Percentiles rank a stretch among this genome's conserved stretches.
Evolutionary conservation across 352 stramenopile genomes (phyloP).

Genomic region (Phytopythium kandeliae): DNA sequence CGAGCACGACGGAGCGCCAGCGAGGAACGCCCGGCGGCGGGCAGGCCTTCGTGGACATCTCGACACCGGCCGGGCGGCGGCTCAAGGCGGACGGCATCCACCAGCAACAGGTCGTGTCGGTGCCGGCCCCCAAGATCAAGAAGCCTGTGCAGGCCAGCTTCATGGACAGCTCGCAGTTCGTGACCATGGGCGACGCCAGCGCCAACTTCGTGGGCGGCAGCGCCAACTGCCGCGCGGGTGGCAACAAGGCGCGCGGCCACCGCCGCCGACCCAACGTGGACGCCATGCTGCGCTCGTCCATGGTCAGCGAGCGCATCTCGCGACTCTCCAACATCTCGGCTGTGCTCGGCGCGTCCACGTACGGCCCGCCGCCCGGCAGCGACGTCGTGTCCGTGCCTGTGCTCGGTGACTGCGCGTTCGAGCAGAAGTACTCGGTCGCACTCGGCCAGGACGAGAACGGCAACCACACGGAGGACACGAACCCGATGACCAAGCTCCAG

Average conservation of each 20-base stretch:
- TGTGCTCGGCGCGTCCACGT: constrained; percentile 11
- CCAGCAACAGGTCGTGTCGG: constrained; percentile 5
- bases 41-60: constrained; percentile 64
- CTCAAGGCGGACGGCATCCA: constrained; percentile 10
- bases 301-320: constrained; percentile 47
- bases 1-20: constrained; percentile 15
- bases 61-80: constrained; percentile 37
- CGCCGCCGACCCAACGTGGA: constrained; percentile 54
- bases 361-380: constrained; percentile 40
- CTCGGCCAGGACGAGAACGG: constrained; percentile 49
- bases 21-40: constrained; percentile 44
- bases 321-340: constrained; percentile 38
- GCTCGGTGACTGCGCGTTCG: constrained; percentile 58
- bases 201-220: constrained; percentile 25
- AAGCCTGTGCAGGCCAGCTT: constrained; percentile 40
- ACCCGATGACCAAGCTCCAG: constrained; percentile 53
- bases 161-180: constrained; percentile 54
- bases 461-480: constrained; percentile 19
- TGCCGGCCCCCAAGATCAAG: constrained; percentile 19
- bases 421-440: constrained; percentile 58
- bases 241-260: constrained; percentile 7
- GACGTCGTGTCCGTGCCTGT: constrained; percentile 62
- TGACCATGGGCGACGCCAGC: constrained; percentile 28
- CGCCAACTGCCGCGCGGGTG: constrained; percentile 25
- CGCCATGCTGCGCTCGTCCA: constrained; percentile 59